phyloP scores from a whole-genome alignment of 1,284 basidiomycete species.

The Puccinia coronata region DNA sequence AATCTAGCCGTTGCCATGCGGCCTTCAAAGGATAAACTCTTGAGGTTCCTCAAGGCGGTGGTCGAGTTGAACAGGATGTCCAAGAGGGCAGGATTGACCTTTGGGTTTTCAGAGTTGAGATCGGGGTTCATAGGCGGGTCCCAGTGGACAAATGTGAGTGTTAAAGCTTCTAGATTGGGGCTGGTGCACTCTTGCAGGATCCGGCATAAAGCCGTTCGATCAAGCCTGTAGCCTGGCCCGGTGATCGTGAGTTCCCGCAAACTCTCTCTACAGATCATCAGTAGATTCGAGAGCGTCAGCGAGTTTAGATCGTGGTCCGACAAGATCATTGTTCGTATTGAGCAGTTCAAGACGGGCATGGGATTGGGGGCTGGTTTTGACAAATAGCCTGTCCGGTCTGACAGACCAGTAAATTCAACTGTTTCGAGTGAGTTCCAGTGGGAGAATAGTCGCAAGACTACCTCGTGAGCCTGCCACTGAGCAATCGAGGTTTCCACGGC shows the following conservation, averaged over 20 bases:
- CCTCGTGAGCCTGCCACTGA: background rate
- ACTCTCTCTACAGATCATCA: background rate
- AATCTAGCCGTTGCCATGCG: background rate
- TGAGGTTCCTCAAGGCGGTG: background rate
- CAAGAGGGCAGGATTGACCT: background rate
- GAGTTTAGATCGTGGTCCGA: background rate
- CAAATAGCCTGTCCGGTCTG: background rate
- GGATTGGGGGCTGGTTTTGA: background rate
- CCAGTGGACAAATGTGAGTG: background rate
- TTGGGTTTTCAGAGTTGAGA: background rate
- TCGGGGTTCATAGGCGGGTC: background rate
- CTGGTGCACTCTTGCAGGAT: background rate
- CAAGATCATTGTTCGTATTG: background rate
- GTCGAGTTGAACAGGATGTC: background rate
- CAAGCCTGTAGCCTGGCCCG: background rate
- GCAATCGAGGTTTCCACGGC: too few species aligned
- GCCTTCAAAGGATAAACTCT: background rate
- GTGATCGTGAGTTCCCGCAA: background rate
- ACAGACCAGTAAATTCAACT: background rate
- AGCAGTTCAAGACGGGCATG: background rate
- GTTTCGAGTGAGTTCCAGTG: background rate
- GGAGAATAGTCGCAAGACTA: background rate
- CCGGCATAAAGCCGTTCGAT: background rate
- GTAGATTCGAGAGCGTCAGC: background rate
- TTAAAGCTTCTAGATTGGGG: background rate